Percentiles rank a stretch among this genome's conserved stretches.
Evolutionary conservation across 2,329 filamentous ascomycete genomes (phyloP).

Genomic region (Proliferodiscus dingleyae): DNA sequence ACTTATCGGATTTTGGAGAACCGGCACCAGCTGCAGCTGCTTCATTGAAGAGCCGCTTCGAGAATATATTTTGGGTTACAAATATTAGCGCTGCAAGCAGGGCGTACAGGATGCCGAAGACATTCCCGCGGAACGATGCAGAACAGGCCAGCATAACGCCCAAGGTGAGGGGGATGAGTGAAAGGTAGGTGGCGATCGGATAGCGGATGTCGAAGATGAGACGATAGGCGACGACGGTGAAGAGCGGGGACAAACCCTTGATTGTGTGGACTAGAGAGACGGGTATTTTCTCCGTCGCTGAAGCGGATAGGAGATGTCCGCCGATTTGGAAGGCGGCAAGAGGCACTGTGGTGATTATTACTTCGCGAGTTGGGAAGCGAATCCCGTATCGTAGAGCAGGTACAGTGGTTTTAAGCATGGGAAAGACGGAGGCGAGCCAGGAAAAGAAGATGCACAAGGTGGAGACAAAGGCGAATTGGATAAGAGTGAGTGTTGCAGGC

Average conservation of each 20-base stretch:
- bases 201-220: constrained; percentile 86
- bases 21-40: constrained; percentile 80
- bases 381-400: constrained; percentile 82
- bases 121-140: constrained; percentile 80
- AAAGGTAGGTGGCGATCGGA: constrained; percentile 79
- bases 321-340: constrained; percentile 89
- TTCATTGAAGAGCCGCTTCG: constrained; percentile 96
- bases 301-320: constrained; percentile 89
- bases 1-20: constrained; percentile 63
- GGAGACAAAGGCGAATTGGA: constrained; percentile 92
- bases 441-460: constrained; percentile 79
- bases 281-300: constrained; percentile 88
- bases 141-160: constrained; percentile 98
- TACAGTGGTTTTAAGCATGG: constrained; percentile 62
- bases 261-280: constrained; percentile 98
- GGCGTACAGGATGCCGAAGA: constrained; percentile 85
- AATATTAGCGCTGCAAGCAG: constrained; percentile 90
- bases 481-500: constrained; percentile 83
- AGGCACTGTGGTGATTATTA: constrained; percentile 84
- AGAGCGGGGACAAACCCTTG: constrained; percentile 91
- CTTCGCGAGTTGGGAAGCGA: constrained; percentile 70
- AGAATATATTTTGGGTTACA: constrained; percentile 97
- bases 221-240: constrained; percentile 91
- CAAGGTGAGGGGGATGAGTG: constrained; percentile 81
- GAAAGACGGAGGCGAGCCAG: constrained; percentile 68